Conservation (phyloP, 208 protist species). For the Leishmania tarentolae region DNA sequence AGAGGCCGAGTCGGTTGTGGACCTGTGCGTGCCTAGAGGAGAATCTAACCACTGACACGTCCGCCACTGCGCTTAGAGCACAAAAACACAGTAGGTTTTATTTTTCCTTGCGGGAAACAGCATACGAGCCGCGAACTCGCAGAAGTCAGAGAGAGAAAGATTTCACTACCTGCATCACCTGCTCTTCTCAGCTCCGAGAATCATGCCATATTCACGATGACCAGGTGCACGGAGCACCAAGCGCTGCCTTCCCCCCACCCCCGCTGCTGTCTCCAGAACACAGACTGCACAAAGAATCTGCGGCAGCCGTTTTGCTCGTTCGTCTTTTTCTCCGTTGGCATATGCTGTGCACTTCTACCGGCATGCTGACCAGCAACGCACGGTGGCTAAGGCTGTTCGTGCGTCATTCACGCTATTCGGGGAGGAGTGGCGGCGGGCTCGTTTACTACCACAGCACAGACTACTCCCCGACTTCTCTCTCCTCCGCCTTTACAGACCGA, state of each 20-base stretch:
- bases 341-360: neutral
- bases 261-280: neutral
- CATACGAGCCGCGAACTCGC: neutral
- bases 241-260: neutral
- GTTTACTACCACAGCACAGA: neutral
- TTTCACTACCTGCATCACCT: neutral
- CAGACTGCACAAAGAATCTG: neutral
- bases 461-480: too few species aligned
- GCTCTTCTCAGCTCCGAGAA: neutral
- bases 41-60: too few species aligned
- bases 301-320: neutral
- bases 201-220: neutral
- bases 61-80: too few species aligned
- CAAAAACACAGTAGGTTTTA: neutral
- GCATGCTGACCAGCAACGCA: neutral
- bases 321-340: neutral
- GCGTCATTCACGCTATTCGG: neutral
- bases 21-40: neutral
- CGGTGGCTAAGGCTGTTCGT: neutral
- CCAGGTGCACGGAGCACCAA: neutral
- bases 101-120: neutral
- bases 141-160: neutral
- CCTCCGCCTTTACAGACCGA: too few species aligned
- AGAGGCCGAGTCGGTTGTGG: neutral
- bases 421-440: neutral